phyloP scores from a whole-genome alignment of 179 eudicot species.

The Amaranthus tricolor region DNA sequence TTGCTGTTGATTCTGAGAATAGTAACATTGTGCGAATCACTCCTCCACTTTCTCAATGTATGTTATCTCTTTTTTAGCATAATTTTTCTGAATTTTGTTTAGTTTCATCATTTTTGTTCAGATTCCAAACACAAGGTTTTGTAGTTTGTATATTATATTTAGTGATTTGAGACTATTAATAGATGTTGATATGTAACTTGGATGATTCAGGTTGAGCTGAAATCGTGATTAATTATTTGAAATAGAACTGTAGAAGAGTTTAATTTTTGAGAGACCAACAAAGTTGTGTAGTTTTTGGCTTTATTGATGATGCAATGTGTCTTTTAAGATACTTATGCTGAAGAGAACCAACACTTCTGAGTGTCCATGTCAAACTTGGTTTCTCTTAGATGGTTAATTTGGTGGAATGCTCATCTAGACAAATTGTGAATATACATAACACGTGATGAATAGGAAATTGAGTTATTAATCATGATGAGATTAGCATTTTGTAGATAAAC shows the following conservation, averaged over 20 bases:
- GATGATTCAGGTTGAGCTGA: too few relatives aligned
- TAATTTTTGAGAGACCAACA: not conserved
- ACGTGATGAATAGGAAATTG: not conserved
- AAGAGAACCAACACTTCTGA: not conserved
- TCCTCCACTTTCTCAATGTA: slow-evolving; percentile 95
- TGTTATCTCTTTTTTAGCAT: slow-evolving; percentile 22
- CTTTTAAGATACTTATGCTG: not conserved
- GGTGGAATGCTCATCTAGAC: not conserved
- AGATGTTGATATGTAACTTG: not conserved
- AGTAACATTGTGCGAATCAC: slow-evolving; percentile 89
- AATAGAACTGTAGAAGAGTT: too few relatives aligned
- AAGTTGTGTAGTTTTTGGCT: not conserved
- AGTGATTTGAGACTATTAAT: not conserved
- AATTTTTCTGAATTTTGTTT: slow-evolving; percentile 6
- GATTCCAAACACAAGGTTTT: not conserved
- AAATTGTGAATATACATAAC: not conserved
- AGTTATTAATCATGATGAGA: too few relatives aligned
- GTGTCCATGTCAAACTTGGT: not conserved
- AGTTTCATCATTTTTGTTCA: not conserved
- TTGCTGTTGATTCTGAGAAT: slow-evolving; percentile 82
- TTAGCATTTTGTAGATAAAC: too few relatives aligned
- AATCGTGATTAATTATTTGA: too few relatives aligned
- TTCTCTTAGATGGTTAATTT: not conserved
- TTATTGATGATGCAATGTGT: not conserved
- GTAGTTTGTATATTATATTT: not conserved